Evolutionary conservation across 2,329 filamentous ascomycete genomes (phyloP).

Genomic region (Phaeosphaeriaceae sp.): DNA sequence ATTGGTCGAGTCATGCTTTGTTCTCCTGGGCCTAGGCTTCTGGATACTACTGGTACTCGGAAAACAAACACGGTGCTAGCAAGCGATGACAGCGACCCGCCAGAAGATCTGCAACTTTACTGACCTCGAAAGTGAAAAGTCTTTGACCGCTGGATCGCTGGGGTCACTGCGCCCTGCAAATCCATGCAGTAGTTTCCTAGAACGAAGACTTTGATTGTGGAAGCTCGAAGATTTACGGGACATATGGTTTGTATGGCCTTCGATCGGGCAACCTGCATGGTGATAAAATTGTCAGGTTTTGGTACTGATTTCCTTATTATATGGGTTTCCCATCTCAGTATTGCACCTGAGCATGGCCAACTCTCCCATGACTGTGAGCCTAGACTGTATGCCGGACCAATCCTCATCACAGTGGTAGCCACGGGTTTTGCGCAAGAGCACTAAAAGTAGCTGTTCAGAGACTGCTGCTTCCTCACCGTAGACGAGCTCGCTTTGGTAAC

Average conservation of each 20-base stretch:
- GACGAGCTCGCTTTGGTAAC: conserved; percentile 6
- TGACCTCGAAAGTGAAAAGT: background rate
- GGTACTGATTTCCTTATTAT: background rate
- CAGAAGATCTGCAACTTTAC: background rate
- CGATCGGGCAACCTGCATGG: background rate
- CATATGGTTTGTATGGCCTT: background rate
- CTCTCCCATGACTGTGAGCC: background rate
- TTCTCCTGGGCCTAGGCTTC: background rate
- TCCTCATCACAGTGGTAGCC: background rate
- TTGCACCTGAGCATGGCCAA: background rate
- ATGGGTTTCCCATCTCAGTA: background rate
- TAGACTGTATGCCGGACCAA: background rate
- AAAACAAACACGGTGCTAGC: background rate
- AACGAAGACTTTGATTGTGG: background rate
- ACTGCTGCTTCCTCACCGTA: conserved; percentile 19
- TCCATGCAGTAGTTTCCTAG: background rate
- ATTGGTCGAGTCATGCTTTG: background rate
- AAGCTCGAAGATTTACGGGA: background rate
- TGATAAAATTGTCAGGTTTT: background rate
- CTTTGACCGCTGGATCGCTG: background rate
- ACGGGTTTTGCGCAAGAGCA: background rate
- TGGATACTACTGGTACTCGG: background rate
- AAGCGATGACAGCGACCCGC: background rate
- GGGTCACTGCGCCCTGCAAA: background rate
- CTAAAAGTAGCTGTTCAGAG: conserved; percentile 5